A percentile compares a stretch with the other conserved stretches of the same genome.
phyloP scores from a whole-genome alignment of 768 basidiomycete genomes.

The Mrakia frigida region DNA sequence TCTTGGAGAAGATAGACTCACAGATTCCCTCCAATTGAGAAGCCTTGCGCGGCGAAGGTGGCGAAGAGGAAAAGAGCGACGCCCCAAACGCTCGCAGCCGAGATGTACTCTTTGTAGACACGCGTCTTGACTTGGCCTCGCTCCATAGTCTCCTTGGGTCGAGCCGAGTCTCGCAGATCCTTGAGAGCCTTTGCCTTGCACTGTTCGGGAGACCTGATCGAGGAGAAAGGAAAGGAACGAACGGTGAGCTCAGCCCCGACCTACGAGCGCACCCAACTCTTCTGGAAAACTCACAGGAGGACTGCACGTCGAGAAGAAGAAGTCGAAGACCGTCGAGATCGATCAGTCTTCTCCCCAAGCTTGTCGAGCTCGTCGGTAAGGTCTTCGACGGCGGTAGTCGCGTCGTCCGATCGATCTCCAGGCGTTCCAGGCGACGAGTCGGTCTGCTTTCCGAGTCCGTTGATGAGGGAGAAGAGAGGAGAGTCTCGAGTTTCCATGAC shows the following conservation, averaged over 20 bases:
- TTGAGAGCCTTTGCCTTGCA: constrained; percentile 43
- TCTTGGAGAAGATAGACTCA: too few relatives aligned
- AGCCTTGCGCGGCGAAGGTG: constrained; percentile 55
- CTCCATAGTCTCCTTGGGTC: constrained; percentile 58
- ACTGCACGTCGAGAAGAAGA: background rate
- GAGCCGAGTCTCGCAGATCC: constrained; percentile 44
- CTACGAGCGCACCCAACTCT: background rate
- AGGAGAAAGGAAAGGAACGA: background rate
- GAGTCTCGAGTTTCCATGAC: constrained; percentile 56
- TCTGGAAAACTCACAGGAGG: background rate
- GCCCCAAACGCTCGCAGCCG: constrained; percentile 68
- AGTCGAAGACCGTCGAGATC: constrained; percentile 9
- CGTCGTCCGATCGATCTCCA: constrained; percentile 33
- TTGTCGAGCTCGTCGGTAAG: constrained; percentile 30
- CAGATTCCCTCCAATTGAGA: constrained; percentile 50
- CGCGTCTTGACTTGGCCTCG: constrained; percentile 70
- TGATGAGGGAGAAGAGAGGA: constrained; percentile 66
- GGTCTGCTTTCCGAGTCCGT: constrained; percentile 44
- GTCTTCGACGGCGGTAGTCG: constrained; percentile 35
- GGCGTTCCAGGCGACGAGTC: constrained; percentile 33
- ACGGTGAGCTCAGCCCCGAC: background rate
- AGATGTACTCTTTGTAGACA: constrained; percentile 73
- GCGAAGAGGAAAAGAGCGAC: constrained; percentile 59
- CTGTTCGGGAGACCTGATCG: constrained; percentile 37
- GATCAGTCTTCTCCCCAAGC: constrained; percentile 37